Evolutionary conservation across 257 asterid species (phyloP).

Genomic region (Rauvolfia tetraphylla): DNA sequence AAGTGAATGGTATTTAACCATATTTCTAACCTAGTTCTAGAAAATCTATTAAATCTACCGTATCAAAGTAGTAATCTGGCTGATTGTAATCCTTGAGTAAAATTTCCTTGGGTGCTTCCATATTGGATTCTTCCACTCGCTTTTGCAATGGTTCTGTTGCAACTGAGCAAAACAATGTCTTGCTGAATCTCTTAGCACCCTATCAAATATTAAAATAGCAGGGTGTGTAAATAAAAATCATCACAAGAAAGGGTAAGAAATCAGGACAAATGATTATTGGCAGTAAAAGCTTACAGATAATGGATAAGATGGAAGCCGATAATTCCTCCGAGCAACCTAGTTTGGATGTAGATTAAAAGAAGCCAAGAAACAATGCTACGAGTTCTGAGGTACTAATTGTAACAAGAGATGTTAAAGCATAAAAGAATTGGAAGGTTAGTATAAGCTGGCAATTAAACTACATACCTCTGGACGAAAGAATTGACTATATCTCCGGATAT

Average conservation of each 20-base stretch:
- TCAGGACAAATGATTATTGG: neutral
- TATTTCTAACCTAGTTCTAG: neutral
- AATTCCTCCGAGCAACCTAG: constrained; percentile 52
- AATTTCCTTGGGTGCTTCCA: constrained; percentile 90
- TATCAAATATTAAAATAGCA: constrained; percentile 22
- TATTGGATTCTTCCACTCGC: constrained; percentile 59
- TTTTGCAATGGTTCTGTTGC: constrained; percentile 64
- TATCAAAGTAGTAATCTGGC: constrained; percentile 82
- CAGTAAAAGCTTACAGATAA: constrained; percentile 45
- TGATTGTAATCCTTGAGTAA: constrained; percentile 89
- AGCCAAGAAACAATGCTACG: constrained; percentile 5
- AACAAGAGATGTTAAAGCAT: constrained; percentile 2
- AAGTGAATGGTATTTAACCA: constrained; percentile 1
- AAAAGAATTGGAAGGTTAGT: neutral
- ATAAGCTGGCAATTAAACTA: constrained; percentile 1
- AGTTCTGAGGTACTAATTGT: neutral
- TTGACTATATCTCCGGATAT: constrained; percentile 35
- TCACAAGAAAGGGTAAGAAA: neutral
- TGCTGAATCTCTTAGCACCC: constrained; percentile 36
- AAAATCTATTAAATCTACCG: constrained; percentile 32
- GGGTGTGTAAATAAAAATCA: neutral
- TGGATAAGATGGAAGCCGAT: constrained; percentile 30
- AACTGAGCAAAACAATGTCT: constrained; percentile 70
- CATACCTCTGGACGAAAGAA: constrained; percentile 50
- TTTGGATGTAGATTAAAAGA: constrained; percentile 14